These are phyloP conservation scores for Delitschia confertaspora DNA, from an alignment of 495 filamentous ascomycete genomes.

Conservation along the genomic window DNA sequence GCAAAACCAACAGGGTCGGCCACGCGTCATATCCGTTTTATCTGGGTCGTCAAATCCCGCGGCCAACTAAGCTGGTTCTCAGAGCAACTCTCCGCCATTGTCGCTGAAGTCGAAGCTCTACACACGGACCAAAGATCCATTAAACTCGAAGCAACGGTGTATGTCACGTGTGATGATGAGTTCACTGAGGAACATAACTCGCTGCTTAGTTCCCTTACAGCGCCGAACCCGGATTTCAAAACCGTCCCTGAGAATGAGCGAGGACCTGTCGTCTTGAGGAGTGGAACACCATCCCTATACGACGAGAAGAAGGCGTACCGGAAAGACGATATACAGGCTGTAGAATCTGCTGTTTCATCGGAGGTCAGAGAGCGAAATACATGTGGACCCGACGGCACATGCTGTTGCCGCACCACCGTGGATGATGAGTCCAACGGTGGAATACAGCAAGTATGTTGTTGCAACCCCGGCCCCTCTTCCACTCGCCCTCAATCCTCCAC, in stretches of 20 bases:
- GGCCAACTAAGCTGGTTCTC: conserved; percentile 63
- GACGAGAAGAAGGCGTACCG: conserved; percentile 18
- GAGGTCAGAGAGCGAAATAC: conserved; percentile 8
- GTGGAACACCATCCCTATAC: conserved; percentile 7
- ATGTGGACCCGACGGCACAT: conserved; percentile 39
- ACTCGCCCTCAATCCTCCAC: conserved; percentile 14
- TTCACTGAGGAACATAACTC: conserved; percentile 30
- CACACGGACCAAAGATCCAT: conserved; percentile 32
- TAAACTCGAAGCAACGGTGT: conserved; percentile 48
- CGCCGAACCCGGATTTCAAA: conserved; percentile 7
- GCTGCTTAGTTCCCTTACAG: conserved; percentile 14
- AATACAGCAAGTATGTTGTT: conserved; percentile 23
- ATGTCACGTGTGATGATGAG: conserved; percentile 51
- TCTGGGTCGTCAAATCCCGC: conserved; percentile 63
- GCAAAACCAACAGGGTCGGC: conserved; percentile 39
- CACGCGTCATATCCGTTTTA: conserved; percentile 57
- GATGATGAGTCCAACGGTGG: conserved; percentile 40
- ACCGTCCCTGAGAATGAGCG: conserved; percentile 1
- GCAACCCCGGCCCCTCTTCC: conserved; percentile 32
- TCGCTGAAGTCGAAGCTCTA: conserved; percentile 42
- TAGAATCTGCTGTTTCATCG: background rate
- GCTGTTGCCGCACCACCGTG: conserved; percentile 46
- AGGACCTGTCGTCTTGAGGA: conserved; percentile 10
- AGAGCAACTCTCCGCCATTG: conserved; percentile 49
- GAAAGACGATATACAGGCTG: conserved; percentile 14